Conservation (phyloP, 2,329 filamentous ascomycete genomes). For the Fusarium duplospermum region DNA sequence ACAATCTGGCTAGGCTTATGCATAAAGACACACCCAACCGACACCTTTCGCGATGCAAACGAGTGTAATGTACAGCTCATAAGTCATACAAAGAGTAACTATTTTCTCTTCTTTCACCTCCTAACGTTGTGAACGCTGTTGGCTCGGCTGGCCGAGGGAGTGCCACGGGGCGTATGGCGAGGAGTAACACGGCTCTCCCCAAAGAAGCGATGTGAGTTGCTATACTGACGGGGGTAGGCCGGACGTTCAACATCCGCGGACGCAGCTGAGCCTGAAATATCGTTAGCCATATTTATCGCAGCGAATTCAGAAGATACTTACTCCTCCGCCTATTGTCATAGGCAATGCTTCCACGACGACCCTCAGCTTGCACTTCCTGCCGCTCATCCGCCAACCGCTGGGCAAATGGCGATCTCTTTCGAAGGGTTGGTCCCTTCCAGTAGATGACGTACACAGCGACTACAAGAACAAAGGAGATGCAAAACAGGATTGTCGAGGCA, state of each 20-base stretch:
- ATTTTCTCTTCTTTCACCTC: neutral
- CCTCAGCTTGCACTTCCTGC: constrained; percentile 44
- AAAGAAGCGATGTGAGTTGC: constrained; percentile 56
- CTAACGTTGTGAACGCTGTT: constrained; percentile 10
- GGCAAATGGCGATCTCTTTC: constrained; percentile 72
- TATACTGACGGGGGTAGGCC: constrained; percentile 46
- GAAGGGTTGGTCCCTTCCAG: constrained; percentile 70
- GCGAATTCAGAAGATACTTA: constrained; percentile 29
- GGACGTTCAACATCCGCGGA: constrained; percentile 25
- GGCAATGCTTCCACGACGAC: constrained; percentile 45
- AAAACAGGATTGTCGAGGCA: constrained; percentile 72
- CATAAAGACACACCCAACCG: neutral
- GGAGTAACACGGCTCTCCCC: constrained; percentile 56
- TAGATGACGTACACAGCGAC: constrained; percentile 75
- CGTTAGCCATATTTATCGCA: constrained; percentile 10
- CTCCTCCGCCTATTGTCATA: constrained; percentile 42
- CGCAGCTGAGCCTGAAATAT: constrained; percentile 38
- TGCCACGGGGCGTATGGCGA: constrained; percentile 51
- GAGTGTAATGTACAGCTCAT: neutral
- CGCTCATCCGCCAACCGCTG: constrained; percentile 66
- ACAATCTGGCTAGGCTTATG: neutral
- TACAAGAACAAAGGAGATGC: constrained; percentile 71
- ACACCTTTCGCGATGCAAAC: neutral
- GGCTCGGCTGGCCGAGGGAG: constrained; percentile 50
- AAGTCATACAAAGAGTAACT: neutral